Percentiles rank a stretch among this genome's conserved stretches.
Evolutionary conservation across 1,284 basidiomycete genomes (phyloP).

Genomic region (Mycena citricolor): DNA sequence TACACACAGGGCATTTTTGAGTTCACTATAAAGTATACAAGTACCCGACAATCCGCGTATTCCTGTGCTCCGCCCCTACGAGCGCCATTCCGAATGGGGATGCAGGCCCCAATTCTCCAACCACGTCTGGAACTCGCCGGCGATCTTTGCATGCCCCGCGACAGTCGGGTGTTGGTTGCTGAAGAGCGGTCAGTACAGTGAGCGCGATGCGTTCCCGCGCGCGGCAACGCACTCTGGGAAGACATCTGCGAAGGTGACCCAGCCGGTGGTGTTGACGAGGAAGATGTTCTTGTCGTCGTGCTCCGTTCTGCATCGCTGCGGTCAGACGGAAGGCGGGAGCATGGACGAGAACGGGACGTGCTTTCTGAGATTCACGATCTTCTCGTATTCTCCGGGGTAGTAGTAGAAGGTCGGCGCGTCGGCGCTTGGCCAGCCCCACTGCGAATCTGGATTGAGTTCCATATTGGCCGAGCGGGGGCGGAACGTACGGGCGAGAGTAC

Average conservation of each 20-base stretch:
- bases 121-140: conserved; percentile 45
- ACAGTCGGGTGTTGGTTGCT: conserved; percentile 53
- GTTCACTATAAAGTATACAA: no score
- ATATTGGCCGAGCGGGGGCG: not conserved
- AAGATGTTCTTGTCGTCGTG: conserved; percentile 49
- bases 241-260: conserved; percentile 52
- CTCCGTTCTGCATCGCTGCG: conserved; percentile 33
- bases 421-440: conserved; percentile 60
- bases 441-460: not conserved
- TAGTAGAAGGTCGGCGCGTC: conserved; percentile 49
- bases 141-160: conserved; percentile 49
- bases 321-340: not conserved
- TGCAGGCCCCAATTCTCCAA: conserved; percentile 44
- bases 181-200: conserved; percentile 1
- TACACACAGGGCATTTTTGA: no score
- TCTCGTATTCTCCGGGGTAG: conserved; percentile 47
- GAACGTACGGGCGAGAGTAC: conserved; percentile 49
- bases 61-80: no score
- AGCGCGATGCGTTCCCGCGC: conserved; percentile 2
- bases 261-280: conserved; percentile 58
- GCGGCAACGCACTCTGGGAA: conserved; percentile 45
- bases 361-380: conserved; percentile 45
- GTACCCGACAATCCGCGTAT: no score
- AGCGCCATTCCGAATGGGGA: conserved; percentile 29
- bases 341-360: conserved; percentile 25